Percentiles rank a stretch among this genome's conserved stretches.
phyloP scores from a whole-genome alignment of 1,139 yeast species.

The Taphrina betulina region DNA sequence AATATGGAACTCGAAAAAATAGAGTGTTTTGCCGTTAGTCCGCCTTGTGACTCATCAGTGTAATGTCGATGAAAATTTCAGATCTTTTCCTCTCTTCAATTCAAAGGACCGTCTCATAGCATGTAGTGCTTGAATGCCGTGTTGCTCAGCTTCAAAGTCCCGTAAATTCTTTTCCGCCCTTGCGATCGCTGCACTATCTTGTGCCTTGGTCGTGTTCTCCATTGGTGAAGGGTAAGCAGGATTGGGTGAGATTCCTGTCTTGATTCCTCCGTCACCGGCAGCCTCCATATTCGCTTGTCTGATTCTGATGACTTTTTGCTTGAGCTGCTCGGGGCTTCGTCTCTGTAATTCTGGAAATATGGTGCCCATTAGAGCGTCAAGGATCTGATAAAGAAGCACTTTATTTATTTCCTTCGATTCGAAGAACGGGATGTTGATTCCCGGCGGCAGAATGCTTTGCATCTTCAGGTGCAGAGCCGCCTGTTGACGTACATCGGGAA shows the following conservation, averaged over 20 bases:
- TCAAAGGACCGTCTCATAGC: constrained; percentile 12
- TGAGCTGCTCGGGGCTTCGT: constrained; percentile 24
- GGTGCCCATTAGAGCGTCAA: constrained; percentile 14
- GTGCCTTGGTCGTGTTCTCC: too few species aligned
- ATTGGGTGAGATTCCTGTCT: too few species aligned
- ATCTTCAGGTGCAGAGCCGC: neutral
- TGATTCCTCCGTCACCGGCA: constrained; percentile 20
- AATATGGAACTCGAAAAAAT: too few species aligned
- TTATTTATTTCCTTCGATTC: constrained; percentile 12
- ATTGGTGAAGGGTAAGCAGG: too few species aligned
- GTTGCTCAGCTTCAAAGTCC: constrained; percentile 1
- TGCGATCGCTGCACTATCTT: too few species aligned
- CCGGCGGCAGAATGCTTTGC: neutral
- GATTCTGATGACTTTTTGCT: constrained; percentile 16
- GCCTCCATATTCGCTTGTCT: constrained; percentile 21
- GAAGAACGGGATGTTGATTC: constrained; percentile 14
- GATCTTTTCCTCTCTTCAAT: neutral
- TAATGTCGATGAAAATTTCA: too few species aligned
- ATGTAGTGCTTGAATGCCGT: constrained; percentile 4
- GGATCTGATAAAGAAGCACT: constrained; percentile 3
- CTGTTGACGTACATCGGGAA: constrained; percentile 5
- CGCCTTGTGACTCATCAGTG: too few species aligned
- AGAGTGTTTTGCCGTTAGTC: too few species aligned
- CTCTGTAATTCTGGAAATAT: constrained; percentile 20
- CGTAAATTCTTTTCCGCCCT: too few species aligned